A percentile compares a stretch with the other conserved stretches of the same genome.
These are phyloP conservation scores for Candida smagusa DNA, from an alignment of 1,139 yeast genomes.

Conservation along the genomic window DNA sequence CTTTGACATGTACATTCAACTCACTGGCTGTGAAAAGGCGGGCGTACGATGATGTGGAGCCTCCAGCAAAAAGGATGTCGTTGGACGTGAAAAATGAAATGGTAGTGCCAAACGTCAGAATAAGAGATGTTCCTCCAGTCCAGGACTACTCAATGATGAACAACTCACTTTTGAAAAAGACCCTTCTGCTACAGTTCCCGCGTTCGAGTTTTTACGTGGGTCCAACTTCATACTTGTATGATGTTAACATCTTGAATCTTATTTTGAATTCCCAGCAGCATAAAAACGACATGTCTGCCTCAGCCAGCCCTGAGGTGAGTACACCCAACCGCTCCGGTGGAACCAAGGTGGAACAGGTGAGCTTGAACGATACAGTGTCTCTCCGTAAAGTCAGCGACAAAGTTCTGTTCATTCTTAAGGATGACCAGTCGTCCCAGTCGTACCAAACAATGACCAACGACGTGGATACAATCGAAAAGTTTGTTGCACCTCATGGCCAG, in stretches of 20 bases:
- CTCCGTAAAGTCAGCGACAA: constrained; percentile 64
- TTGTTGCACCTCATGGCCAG: constrained; percentile 77
- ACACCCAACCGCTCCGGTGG: constrained; percentile 12
- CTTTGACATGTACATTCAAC: constrained; percentile 58
- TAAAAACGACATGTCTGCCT: constrained; percentile 3
- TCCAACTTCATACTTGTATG: constrained; percentile 65
- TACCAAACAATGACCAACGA: constrained; percentile 63
- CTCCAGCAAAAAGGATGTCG: constrained; percentile 11
- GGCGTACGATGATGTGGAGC: constrained; percentile 16
- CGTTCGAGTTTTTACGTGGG: constrained; percentile 76
- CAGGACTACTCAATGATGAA: constrained; percentile 54
- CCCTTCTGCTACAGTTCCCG: constrained; percentile 60
- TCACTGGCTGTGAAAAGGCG: constrained; percentile 33
- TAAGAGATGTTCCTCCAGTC: constrained; percentile 52
- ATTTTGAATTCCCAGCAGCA: constrained; percentile 39
- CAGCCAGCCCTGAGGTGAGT: constrained; percentile 2
- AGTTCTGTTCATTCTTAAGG: constrained; percentile 65
- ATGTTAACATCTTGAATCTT: constrained; percentile 51
- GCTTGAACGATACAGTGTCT: constrained; percentile 54
- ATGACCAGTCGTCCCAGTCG: constrained; percentile 65
- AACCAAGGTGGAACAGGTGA: constrained; percentile 53
- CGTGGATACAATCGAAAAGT: constrained; percentile 67
- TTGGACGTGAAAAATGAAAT: constrained; percentile 13
- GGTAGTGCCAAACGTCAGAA: constrained; percentile 50
- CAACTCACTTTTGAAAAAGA: constrained; percentile 43